Conservation (phyloP, 2,329 filamentous ascomycete genomes). For the Exophiala spinifera region DNA sequence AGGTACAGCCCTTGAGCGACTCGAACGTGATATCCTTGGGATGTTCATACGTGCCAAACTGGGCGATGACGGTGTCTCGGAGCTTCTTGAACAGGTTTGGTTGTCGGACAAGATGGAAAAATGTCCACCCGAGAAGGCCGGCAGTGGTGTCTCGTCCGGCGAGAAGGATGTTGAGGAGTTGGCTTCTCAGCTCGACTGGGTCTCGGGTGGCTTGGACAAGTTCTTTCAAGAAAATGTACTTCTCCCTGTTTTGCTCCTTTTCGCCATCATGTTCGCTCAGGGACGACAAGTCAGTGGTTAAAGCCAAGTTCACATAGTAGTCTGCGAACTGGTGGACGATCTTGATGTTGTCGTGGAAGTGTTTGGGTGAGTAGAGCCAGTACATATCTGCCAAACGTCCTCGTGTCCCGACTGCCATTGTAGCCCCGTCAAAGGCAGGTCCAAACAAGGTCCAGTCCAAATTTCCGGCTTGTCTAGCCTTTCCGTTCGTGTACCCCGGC, state of each 20-base stretch:
- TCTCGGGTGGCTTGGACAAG: conserved; percentile 48
- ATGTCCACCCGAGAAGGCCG: conserved; percentile 44
- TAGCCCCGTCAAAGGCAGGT: conserved; percentile 35
- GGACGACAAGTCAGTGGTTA: conserved; percentile 16
- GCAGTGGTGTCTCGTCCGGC: conserved; percentile 56
- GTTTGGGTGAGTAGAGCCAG: conserved; percentile 39
- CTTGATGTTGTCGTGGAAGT: conserved; percentile 40
- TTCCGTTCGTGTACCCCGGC: conserved; percentile 52
- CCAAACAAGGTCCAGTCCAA: conserved; percentile 49
- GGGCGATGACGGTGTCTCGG: conserved; percentile 34
- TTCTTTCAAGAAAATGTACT: conserved; percentile 51
- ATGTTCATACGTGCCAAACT: conserved; percentile 42
- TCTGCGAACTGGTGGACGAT: conserved; percentile 50
- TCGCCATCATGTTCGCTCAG: conserved; percentile 33
- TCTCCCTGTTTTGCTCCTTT: conserved; percentile 31
- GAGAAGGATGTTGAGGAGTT: conserved; percentile 51
- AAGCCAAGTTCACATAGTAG: conserved; percentile 46
- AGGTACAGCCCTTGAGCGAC: conserved; percentile 41
- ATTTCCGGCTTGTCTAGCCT: conserved; percentile 66
- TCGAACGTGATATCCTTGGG: conserved; percentile 43
- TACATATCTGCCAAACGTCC: conserved; percentile 36
- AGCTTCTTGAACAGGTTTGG: conserved; percentile 38
- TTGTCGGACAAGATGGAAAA: conserved; percentile 47
- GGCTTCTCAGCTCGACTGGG: conserved; percentile 40
- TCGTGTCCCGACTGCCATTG: conserved; percentile 31